phyloP scores from a whole-genome alignment of 176 grass and related monocot genomes.

The Pontederia crassipes region DNA sequence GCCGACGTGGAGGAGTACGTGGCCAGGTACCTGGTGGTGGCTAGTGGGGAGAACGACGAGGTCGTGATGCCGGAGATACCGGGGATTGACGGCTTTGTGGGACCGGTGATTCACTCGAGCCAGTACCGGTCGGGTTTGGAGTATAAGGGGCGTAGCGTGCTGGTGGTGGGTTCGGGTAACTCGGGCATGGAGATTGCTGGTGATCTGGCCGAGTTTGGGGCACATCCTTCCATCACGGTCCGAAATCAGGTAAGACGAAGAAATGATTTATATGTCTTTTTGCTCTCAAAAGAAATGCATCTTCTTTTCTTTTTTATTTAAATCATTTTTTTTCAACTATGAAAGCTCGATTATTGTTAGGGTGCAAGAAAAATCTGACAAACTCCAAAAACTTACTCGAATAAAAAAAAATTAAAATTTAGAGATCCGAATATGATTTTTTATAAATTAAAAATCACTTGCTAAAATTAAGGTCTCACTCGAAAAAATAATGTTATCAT shows the following conservation, averaged over 20 bases:
- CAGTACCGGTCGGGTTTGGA: background rate
- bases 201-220: background rate
- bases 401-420: too few species aligned
- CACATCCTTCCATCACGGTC: background rate
- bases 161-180: conserved; percentile 10
- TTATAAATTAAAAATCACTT: too few species aligned
- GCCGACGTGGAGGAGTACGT: conserved; percentile 24
- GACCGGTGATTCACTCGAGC: background rate
- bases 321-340: too few species aligned
- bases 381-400: too few species aligned
- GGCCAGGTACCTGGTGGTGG: conserved; percentile 7
- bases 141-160: background rate
- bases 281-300: too few species aligned
- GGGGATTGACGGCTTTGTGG: background rate
- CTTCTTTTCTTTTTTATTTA: too few species aligned
- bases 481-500: too few species aligned
- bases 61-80: background rate
- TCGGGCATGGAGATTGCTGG: conserved; percentile 13
- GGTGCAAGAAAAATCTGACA: too few species aligned
- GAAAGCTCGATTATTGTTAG: too few species aligned
- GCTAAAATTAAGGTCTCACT: too few species aligned
- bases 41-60: conserved; percentile 3
- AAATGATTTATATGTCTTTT: too few species aligned
- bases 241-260: background rate
- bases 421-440: too few species aligned